Evolutionary conservation across 2,329 filamentous ascomycete species (phyloP), one percentile per base, ranked within the genome.

Genomic region (Penicillium sclerotigenum): DNA sequence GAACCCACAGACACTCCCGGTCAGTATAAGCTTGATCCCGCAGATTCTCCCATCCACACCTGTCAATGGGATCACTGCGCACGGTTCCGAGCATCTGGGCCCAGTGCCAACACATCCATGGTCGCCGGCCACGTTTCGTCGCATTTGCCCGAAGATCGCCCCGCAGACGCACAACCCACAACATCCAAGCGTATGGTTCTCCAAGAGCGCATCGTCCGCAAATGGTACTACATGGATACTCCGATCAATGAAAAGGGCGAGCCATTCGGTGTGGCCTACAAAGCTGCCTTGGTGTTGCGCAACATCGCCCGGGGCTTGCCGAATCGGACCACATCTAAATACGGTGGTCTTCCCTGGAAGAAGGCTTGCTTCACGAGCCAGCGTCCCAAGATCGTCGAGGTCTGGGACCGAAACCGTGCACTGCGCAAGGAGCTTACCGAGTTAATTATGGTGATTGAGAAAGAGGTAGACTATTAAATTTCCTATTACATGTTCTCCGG

Each of bases 211-310:
- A 70, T 75, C 36, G 69, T 71, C n/a, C 71, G 73, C 47, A 67
- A 70, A 33, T 76, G 71, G 68, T 71, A 69, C 50, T 76, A 73
- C 45, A 69, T 74, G 63, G 71, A 75, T 37, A 78, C 77, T 0
- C 74, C 75, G 11, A 57, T 71, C 38, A 77, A 78, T 48, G 73
- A 77, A 48, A 68, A 71, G 28, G 70, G 69, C 13, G 74, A 79
- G 34, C 75, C 78, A 3, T 65, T 73, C 47, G 78, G 78, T 11
- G 69, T 79, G 16, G 74, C 79, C 20, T 79, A 78, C 65, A 78
- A 78, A 61, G 75, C 77, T 28, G 71, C 75, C 7, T 64, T 80
- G 43, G 73, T 80, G 3, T 59, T 80, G 61, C 74, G 77, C 40
- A 80, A 80, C 48, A 67, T 80, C 28, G 74, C 77, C 10, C 66